Evolutionary conservation across 164 flowering plant genomes (phyloP).

Genomic region (Litsea cubeba): DNA sequence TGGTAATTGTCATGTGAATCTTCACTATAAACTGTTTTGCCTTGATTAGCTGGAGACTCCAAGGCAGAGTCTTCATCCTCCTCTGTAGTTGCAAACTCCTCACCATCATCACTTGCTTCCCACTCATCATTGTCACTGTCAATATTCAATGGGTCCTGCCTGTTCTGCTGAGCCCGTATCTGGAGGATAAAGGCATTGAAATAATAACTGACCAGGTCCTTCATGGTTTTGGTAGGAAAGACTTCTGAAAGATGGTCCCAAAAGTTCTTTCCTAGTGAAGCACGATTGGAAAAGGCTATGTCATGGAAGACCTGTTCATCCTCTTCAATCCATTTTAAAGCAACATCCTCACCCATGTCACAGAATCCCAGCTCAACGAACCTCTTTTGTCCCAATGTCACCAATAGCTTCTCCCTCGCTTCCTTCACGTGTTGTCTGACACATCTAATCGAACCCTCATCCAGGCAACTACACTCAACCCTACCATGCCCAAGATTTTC

Average conservation of each 20-base stretch:
- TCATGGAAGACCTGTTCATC: constrained; percentile 57
- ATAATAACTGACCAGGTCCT: constrained; percentile 70
- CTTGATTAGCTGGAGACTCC: constrained; percentile 32
- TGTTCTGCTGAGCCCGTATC: constrained; percentile 62
- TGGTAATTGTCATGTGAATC: constrained; percentile 8
- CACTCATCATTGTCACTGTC: constrained; percentile 79
- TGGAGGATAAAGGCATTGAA: constrained; percentile 78
- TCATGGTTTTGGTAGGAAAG: constrained; percentile 45
- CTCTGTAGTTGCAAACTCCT: constrained; percentile 21
- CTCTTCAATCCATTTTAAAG: constrained; percentile 55
- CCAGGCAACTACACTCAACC: constrained; percentile 50
- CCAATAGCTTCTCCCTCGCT: constrained; percentile 45
- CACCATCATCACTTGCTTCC: constrained; percentile 34
- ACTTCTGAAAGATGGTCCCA: constrained; percentile 43
- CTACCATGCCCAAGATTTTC: constrained; percentile 27
- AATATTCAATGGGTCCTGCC: constrained; percentile 33
- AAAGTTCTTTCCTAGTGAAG: constrained; percentile 47
- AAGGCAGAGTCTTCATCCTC: constrained; percentile 45
- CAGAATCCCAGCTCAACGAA: constrained; percentile 55
- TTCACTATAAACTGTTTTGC: constrained; percentile 4
- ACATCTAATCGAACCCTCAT: constrained; percentile 56
- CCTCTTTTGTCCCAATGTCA: constrained; percentile 36
- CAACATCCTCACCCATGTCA: constrained; percentile 73
- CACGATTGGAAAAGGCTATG: constrained; percentile 55
- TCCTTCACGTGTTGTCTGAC: constrained; percentile 57